Percentiles rank a stretch among this genome's conserved stretches.
Evolutionary conservation across 1,284 basidiomycete species (phyloP).

Genomic region (Vanrija pseudolonga): DNA sequence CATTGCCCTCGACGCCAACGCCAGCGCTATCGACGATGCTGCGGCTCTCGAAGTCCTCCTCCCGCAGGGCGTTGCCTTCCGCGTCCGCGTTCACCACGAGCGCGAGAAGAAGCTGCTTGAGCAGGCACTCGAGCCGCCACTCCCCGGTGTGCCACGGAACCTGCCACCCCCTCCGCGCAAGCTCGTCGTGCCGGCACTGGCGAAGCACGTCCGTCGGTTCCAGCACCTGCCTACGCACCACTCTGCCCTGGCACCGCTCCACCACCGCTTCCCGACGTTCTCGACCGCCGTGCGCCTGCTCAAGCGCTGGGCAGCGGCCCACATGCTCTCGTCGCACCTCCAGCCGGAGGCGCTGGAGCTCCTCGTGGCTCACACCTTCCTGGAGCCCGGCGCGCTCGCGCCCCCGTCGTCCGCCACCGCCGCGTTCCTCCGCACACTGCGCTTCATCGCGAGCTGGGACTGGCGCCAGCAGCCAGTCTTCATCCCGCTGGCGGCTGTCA

Average conservation of each 20-base stretch:
- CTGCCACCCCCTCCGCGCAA: slow-evolving; percentile 45
- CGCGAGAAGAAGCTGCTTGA: slow-evolving; percentile 78
- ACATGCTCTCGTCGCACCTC: slow-evolving; percentile 75
- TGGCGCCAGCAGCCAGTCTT: slow-evolving; percentile 59
- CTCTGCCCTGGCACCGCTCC: slow-evolving; percentile 71
- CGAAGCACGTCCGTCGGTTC: slow-evolving; percentile 66
- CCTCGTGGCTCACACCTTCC: slow-evolving; percentile 63
- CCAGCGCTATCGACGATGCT: slow-evolving; percentile 65
- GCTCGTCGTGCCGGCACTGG: slow-evolving; percentile 59
- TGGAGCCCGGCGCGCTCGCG: slow-evolving; percentile 46
- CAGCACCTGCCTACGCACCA: slow-evolving; percentile 79
- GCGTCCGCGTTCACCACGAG: slow-evolving; percentile 78
- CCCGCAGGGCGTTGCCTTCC: slow-evolving; percentile 81
- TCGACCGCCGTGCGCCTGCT: slow-evolving; percentile 78
- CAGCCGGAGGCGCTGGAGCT: slow-evolving; percentile 76
- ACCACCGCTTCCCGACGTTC: slow-evolving; percentile 75
- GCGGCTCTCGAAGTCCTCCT: slow-evolving; percentile 73
- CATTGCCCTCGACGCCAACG: slow-evolving; percentile 58
- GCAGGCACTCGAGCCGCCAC: slow-evolving; percentile 55
- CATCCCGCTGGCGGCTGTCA: slow-evolving; percentile 46
- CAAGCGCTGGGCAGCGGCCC: slow-evolving; percentile 87
- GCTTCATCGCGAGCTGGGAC: slow-evolving; percentile 76
- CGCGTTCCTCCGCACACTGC: slow-evolving; percentile 75
- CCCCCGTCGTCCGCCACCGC: slow-evolving; percentile 53
- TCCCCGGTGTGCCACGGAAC: slow-evolving; percentile 25